Base-by-base conservation (phyloP, 441 rosid genomes). In the Erodium texanum region DNA sequence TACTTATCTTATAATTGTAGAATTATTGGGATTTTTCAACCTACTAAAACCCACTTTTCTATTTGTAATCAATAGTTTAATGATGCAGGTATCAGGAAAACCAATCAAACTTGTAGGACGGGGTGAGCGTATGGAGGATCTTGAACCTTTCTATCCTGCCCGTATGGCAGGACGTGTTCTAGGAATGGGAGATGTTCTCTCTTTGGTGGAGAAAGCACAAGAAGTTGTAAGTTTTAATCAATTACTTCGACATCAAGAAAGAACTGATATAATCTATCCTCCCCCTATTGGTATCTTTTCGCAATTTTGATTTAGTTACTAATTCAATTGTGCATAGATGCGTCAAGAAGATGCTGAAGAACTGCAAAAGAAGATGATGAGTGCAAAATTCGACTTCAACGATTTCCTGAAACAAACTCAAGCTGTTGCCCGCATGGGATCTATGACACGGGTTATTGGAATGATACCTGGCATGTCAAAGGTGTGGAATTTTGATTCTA, bases 391-490 rank as follows among this genome's bases (percentile, higher is more conserved):
- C 69, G 97, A 94, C 82, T 94, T 94, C 83, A 94, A 94, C 76
- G 99, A 94, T 84, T 87, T 91, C 79, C 80, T 94, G 54, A 91
- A 91, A 85, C 99, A 94, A 77, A 94, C 97, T 71, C 94, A 96
- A 34, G 83, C 96, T 48, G 97, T 94, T 80, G 99, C 99, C 50
- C 89, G 84, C 20, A 94, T 94, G 99, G 99, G 99, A 68, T 91
- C 99, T 43, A 83, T 94, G 93, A 83, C 88, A 72, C 92, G 91
- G 56, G 92, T 91, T 73, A 77, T 94, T 69, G 97, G 99, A 79
- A 94, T 94, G 99, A 91, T 94, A 67, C 99, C 97, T 0, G 97
- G 99, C 72, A 88, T 94, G 99, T 90, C 86, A 36, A 94, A 94
- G 96, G 96, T 85, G 78, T 24, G 73, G 38, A 62, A 27, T 65